phyloP scores from a whole-genome alignment of 306 rosid species.

The Castanea crenata region DNA sequence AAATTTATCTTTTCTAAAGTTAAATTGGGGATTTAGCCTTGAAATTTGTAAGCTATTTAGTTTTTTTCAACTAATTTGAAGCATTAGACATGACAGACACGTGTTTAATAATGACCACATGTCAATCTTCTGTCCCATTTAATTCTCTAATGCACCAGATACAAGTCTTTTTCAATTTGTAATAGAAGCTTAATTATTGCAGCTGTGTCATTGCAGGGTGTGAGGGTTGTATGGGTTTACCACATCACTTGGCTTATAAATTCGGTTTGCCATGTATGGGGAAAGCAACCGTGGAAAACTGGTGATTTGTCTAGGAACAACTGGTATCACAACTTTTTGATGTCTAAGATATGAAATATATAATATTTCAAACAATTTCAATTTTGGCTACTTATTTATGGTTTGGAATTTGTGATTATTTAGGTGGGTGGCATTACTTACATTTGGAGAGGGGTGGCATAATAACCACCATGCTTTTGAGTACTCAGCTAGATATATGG shows the following conservation, averaged over 20 bases:
- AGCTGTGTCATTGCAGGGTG: constrained; percentile 49
- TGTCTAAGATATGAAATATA: not conserved
- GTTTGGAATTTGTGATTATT: not conserved
- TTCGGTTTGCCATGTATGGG: constrained; percentile 97
- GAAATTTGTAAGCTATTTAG: too few species aligned
- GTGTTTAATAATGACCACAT: too few species aligned
- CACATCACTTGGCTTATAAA: constrained; percentile 93
- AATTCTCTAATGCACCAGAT: too few species aligned
- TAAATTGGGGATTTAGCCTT: too few species aligned
- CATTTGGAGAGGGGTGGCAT: constrained; percentile 97
- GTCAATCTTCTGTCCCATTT: too few species aligned
- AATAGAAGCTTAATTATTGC: not conserved
- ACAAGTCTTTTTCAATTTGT: too few species aligned
- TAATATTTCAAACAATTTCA: not conserved
- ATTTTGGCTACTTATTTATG: not conserved
- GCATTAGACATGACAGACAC: too few species aligned
- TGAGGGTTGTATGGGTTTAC: constrained; percentile 81
- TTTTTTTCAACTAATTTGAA: too few species aligned
- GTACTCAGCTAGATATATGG: constrained; percentile 87
- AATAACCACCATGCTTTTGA: constrained; percentile 96
- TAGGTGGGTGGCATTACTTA: constrained; percentile 88
- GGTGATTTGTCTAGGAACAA: constrained; percentile 79
- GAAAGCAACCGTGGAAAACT: constrained; percentile 69
- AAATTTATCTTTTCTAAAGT: too few species aligned
- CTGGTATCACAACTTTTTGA: constrained; percentile 39